A percentile compares a stretch with the other conserved stretches of the same genome.
Conservation (phyloP, 2,329 filamentous ascomycete genomes). For the Chaetomiaceae sp. region DNA sequence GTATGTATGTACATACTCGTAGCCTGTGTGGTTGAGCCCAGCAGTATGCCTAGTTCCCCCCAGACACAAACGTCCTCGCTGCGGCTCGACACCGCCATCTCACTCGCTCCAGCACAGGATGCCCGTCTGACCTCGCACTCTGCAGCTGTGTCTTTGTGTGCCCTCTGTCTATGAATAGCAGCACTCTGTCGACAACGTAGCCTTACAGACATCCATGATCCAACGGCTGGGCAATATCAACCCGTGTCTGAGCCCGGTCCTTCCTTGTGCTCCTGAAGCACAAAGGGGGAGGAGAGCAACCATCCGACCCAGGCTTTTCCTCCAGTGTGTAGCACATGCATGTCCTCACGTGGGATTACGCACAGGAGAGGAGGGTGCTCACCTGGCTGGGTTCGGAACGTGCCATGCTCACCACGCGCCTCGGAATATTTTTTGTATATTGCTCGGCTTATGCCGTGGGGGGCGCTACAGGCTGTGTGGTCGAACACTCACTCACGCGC, state of each 20-base stretch:
- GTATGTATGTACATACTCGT: too few species aligned
- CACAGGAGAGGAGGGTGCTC: too few species aligned
- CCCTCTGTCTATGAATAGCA: neutral
- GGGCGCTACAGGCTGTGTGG: neutral
- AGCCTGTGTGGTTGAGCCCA: too few species aligned
- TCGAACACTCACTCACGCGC: too few species aligned
- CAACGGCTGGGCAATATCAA: neutral
- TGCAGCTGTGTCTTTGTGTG: neutral
- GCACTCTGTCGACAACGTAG: neutral
- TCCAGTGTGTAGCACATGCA: neutral
- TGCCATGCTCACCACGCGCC: neutral
- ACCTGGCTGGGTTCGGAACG: neutral
- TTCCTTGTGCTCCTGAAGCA: neutral
- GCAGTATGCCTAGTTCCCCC: too few species aligned
- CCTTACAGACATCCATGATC: neutral
- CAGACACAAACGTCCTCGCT: too few species aligned
- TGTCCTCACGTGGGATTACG: neutral
- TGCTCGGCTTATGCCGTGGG: neutral
- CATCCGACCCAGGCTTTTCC: neutral
- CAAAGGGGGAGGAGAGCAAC: neutral
- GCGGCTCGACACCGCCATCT: too few species aligned
- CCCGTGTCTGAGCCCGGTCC: neutral
- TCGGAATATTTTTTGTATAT: constrained; percentile 1
- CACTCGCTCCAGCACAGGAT: too few species aligned
- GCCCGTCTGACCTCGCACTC: neutral